Base-by-base conservation (phyloP, 306 rosid species). In the Pterocarpus santalinus region DNA sequence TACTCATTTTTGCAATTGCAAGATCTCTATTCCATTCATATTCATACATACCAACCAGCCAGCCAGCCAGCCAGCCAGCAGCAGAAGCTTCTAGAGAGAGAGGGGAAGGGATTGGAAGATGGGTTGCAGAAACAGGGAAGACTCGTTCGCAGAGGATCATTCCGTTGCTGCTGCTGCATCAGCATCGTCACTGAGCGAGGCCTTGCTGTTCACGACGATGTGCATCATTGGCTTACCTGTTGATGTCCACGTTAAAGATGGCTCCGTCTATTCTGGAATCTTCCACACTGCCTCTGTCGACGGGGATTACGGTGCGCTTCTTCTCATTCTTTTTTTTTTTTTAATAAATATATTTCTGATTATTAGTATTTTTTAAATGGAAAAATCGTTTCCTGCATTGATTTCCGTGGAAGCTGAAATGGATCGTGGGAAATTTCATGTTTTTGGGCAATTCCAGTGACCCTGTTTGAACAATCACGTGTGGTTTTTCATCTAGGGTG, bases 251-350 rank as follows among this genome's bases (percentile, higher is more conserved):
- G 85, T 91, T 49, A 91, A 75, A 72, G 95, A 94, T 83, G 97
- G 97, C 61, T 94, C 98, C 55, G 87, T 94, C 1, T 91, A 85
- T 84, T 91, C 98, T 82, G 98, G 97, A 83, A 90, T 89, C 87
- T 91, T 95, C 90, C 86, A 91, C 87, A 91, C 97, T 62, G 92
- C 97, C 58, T 90, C 87, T 64, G 70, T 84, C 49, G 88, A 89
- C 13, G 72, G 60, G 28, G 82, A 83, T 63, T 92, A 84, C n/a
- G 95, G 97, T 91, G 56, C 16, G 82, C 46, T 75, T 80, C 38
- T 52, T 77, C 58, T 16, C 22, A 43, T 56, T 47, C 69, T 47
- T 44, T 12, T 4, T 60, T 52, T 14, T 65, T 83, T 47, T 32
- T 4, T 1, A n/a, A 17, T 4, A 52, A 47, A 9, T 4, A 3